Evolutionary conservation across 1,284 basidiomycete species (phyloP).

Genomic region (Wallemia hederae): DNA sequence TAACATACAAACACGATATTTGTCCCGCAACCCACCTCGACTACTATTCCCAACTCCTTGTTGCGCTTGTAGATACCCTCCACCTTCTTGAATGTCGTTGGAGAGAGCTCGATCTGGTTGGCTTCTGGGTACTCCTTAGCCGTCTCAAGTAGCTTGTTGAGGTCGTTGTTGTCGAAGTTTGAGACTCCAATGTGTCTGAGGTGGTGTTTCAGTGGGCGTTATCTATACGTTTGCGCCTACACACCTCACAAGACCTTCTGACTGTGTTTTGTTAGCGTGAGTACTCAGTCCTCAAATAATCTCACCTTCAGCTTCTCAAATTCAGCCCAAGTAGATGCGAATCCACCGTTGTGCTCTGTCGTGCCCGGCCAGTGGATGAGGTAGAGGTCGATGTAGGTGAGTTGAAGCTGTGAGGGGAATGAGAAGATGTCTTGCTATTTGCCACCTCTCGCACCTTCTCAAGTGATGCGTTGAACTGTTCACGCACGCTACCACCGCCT

Average conservation of each 20-base stretch:
- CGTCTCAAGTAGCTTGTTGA: slow-evolving; percentile 26
- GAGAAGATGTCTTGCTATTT: no score
- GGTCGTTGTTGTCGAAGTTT: slow-evolving; percentile 39
- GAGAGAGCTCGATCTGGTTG: slow-evolving; percentile 10
- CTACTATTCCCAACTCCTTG: neutral
- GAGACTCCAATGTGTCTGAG: slow-evolving; percentile 48
- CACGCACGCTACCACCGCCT: slow-evolving; percentile 1
- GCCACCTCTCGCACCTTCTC: slow-evolving; percentile 5
- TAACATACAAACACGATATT: neutral
- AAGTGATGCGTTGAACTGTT: slow-evolving; percentile 11
- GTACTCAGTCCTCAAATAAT: neutral
- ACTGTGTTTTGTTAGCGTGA: neutral
- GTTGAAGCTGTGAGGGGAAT: slow-evolving; percentile 14
- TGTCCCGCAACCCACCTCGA: neutral
- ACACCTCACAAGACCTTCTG: neutral
- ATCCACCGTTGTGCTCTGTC: neutral
- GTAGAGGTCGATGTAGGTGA: slow-evolving; percentile 10
- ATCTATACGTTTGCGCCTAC: neutral
- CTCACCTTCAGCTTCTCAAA: slow-evolving; percentile 3
- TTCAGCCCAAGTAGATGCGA: slow-evolving; percentile 3
- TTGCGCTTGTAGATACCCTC: neutral
- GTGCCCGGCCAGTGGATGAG: slow-evolving; percentile 3
- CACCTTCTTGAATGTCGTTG: neutral
- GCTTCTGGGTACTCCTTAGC: slow-evolving; percentile 10
- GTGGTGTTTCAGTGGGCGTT: neutral